Conservation (phyloP, 2,329 filamentous ascomycete species). For the Xylaria polymorpha region DNA sequence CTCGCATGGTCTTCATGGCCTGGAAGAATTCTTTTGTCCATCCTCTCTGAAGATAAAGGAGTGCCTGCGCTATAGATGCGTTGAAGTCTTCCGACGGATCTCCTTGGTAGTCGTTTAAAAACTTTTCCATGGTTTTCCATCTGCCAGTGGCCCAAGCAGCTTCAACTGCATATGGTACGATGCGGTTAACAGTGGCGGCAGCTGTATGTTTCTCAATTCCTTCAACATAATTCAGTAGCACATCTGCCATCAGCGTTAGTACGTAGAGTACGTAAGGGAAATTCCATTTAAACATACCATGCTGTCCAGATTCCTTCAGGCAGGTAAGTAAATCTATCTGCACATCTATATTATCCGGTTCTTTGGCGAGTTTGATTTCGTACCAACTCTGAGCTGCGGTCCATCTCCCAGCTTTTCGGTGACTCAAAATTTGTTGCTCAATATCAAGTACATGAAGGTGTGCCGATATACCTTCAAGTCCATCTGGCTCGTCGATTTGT, state of each 20-base stretch:
- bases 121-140: slow-evolving; percentile 79
- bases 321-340: slow-evolving; percentile 89
- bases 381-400: slow-evolving; percentile 97
- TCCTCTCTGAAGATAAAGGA: slow-evolving; percentile 68
- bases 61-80: slow-evolving; percentile 77
- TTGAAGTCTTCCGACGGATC: slow-evolving; percentile 77
- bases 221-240: slow-evolving; percentile 87
- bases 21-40: slow-evolving; percentile 64
- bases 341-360: slow-evolving; percentile 79
- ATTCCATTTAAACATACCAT: slow-evolving; percentile 68
- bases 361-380: slow-evolving; percentile 85
- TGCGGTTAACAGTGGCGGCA: slow-evolving; percentile 64
- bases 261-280: neutral
- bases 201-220: slow-evolving; percentile 69
- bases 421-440: slow-evolving; percentile 91
- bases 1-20: slow-evolving; percentile 73
- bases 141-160: slow-evolving; percentile 90
- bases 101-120: slow-evolving; percentile 67
- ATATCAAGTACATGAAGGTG: slow-evolving; percentile 88
- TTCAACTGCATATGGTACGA: slow-evolving; percentile 88
- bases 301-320: slow-evolving; percentile 93
- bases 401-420: slow-evolving; percentile 94
- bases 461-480: slow-evolving; percentile 92
- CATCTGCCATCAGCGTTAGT: slow-evolving; percentile 65
- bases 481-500: slow-evolving; percentile 97